Evolutionary conservation across 805 yeast genomes (phyloP).

Genomic region (Zygosaccharomyces siamensis): DNA sequence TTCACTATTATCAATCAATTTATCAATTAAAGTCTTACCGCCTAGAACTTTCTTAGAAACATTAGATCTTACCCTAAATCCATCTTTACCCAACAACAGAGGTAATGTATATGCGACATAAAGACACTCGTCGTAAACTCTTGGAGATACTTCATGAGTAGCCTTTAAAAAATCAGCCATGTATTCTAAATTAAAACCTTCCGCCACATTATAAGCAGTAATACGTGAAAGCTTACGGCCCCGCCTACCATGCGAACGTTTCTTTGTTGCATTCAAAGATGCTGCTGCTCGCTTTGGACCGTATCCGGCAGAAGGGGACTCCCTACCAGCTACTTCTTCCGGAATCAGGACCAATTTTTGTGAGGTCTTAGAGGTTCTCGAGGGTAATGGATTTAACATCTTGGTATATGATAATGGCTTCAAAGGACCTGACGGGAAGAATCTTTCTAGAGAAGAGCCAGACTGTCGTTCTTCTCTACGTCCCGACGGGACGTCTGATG

Average conservation of each 20-base stretch:
- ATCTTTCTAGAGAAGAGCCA: slow-evolving; percentile 31
- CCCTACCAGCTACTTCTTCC: slow-evolving; percentile 31
- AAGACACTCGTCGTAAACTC: slow-evolving; percentile 87
- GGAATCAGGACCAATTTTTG: slow-evolving; percentile 87
- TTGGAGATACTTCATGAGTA: slow-evolving; percentile 77
- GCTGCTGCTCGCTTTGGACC: slow-evolving; percentile 12
- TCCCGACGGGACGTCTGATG: slow-evolving; percentile 83
- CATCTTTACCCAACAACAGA: slow-evolving; percentile 74
- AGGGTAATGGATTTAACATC: slow-evolving; percentile 35
- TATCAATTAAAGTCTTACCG: slow-evolving; percentile 57
- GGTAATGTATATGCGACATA: slow-evolving; percentile 89
- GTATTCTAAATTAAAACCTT: slow-evolving; percentile 62
- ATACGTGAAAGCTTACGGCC: slow-evolving; percentile 69
- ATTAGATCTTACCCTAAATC: slow-evolving; percentile 70
- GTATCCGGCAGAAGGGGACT: slow-evolving; percentile 6
- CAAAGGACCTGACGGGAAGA: slow-evolving; percentile 12
- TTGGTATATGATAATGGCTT: slow-evolving; percentile 19
- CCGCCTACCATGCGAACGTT: slow-evolving; percentile 12
- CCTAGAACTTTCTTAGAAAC: slow-evolving; percentile 37
- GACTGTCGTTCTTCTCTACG: slow-evolving; percentile 44
- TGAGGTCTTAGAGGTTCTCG: slow-evolving; percentile 79
- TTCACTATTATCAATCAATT: slow-evolving; percentile 72
- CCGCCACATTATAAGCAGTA: slow-evolving; percentile 89
- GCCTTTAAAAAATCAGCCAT: slow-evolving; percentile 60
- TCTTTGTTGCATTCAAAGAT: slow-evolving; percentile 41